Conservation (phyloP, 441 rosid species). For the Eruca vesicaria region DNA sequence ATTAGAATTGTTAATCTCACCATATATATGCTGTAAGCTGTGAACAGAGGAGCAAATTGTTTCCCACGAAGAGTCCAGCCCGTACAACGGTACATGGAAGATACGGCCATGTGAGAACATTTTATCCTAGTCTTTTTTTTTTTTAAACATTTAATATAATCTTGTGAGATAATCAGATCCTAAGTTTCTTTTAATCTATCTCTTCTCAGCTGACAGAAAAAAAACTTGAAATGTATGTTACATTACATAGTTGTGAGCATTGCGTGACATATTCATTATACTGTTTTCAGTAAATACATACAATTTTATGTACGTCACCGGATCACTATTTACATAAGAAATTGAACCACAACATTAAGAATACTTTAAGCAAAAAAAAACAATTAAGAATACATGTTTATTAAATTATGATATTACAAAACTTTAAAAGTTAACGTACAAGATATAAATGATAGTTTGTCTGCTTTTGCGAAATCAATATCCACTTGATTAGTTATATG, state of each 20-base stretch:
- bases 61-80: slow-evolving; percentile 27
- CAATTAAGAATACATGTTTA: not conserved
- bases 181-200: too few species aligned
- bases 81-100: slow-evolving; percentile 12
- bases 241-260: not conserved
- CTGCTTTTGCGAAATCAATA: not conserved
- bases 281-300: not conserved
- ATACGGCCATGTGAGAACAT: slow-evolving; percentile 18
- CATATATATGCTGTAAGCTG: slow-evolving; percentile 17
- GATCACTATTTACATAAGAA: not conserved
- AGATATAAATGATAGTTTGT: not conserved
- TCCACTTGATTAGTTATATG: not conserved
- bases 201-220: not conserved
- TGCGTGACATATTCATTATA: not conserved
- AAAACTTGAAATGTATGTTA: too few species aligned
- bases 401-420: not conserved
- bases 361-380: too few species aligned
- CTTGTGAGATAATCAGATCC: not conserved
- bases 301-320: not conserved
- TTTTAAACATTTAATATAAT: not conserved
- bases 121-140: not conserved
- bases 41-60: slow-evolving; percentile 17
- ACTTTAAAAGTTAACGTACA: not conserved
- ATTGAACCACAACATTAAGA: too few species aligned
- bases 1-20: slow-evolving; percentile 3